These are phyloP conservation scores for Penicillium sp. DNA, from an alignment of 2,329 filamentous ascomycete species.

Conservation along the genomic window DNA sequence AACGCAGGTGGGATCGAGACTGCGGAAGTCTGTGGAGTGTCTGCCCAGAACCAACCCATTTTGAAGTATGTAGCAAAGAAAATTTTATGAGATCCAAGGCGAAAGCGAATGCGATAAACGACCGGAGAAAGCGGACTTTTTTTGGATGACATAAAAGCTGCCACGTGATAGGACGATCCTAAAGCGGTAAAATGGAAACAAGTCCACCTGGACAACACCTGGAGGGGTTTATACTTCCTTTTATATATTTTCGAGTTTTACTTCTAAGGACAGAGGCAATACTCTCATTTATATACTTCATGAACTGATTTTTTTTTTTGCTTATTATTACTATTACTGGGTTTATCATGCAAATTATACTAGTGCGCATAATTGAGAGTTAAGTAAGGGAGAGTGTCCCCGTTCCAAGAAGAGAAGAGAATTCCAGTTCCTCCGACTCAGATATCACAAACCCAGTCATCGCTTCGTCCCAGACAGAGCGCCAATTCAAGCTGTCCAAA, in stretches of 20 bases:
- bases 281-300: background rate
- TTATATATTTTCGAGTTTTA: background rate
- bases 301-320: background rate
- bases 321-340: background rate
- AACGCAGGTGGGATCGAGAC: slow-evolving; percentile 50
- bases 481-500: slow-evolving; percentile 28
- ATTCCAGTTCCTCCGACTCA: slow-evolving; percentile 13
- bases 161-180: slow-evolving; percentile 1
- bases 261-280: background rate
- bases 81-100: slow-evolving; percentile 1
- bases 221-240: background rate
- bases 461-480: slow-evolving; percentile 32
- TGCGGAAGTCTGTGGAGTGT: slow-evolving; percentile 43
- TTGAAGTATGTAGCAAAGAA: slow-evolving; percentile 11
- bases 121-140: slow-evolving; percentile 13
- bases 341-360: background rate
- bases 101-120: slow-evolving; percentile 19
- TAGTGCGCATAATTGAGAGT: background rate
- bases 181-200: slow-evolving; percentile 6
- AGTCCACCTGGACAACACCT: background rate
- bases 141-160: slow-evolving; percentile 13
- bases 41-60: slow-evolving; percentile 73
- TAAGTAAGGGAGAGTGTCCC: background rate
- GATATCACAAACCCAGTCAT: slow-evolving; percentile 22
- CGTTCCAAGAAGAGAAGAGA: slow-evolving; percentile 2